Percentiles rank a stretch among this genome's conserved stretches.
Evolutionary conservation across 116 monocot species (phyloP).

Genomic region (Phalaenopsis hybrid): DNA sequence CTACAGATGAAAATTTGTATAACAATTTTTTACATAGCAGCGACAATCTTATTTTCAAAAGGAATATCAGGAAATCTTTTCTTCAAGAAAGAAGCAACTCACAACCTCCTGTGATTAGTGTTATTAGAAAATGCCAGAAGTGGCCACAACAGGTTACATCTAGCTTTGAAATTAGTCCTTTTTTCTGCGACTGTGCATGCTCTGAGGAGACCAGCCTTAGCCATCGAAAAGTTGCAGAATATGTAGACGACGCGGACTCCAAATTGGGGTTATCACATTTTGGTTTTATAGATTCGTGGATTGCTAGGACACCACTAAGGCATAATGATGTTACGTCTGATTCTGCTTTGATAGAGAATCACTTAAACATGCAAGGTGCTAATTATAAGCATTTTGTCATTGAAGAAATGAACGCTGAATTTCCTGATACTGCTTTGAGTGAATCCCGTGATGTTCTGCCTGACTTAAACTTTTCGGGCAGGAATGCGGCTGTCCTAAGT

Average conservation of each 20-base stretch:
- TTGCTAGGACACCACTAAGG: constrained; percentile 5
- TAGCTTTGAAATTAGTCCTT: neutral
- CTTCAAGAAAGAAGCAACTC: constrained; percentile 7
- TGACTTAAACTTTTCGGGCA: constrained; percentile 6
- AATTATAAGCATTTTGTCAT: neutral
- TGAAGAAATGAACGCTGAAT: constrained; percentile 11
- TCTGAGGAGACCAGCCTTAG: constrained; percentile 10
- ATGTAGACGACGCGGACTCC: constrained; percentile 5
- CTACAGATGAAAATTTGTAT: constrained; percentile 3
- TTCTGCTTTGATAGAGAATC: constrained; percentile 17
- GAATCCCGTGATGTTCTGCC: constrained; percentile 5
- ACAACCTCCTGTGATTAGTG: constrained; percentile 2
- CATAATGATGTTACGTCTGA: constrained; percentile 10
- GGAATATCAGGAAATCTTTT: constrained; percentile 2
- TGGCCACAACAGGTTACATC: constrained; percentile 5
- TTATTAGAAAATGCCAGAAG: constrained; percentile 19
- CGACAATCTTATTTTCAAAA: neutral
- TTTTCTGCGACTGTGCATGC: constrained; percentile 10
- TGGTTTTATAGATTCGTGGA: constrained; percentile 15
- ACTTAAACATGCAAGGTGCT: neutral
- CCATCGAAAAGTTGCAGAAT: neutral
- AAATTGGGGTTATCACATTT: constrained; percentile 11
- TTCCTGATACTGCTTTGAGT: constrained; percentile 6
- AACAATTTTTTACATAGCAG: neutral
- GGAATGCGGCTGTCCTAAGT: neutral